Percentiles rank a stretch among this genome's conserved stretches.
These are phyloP conservation scores for Cercis canadensis DNA, from an alignment of 306 rosid species.

Conservation along the genomic window DNA sequence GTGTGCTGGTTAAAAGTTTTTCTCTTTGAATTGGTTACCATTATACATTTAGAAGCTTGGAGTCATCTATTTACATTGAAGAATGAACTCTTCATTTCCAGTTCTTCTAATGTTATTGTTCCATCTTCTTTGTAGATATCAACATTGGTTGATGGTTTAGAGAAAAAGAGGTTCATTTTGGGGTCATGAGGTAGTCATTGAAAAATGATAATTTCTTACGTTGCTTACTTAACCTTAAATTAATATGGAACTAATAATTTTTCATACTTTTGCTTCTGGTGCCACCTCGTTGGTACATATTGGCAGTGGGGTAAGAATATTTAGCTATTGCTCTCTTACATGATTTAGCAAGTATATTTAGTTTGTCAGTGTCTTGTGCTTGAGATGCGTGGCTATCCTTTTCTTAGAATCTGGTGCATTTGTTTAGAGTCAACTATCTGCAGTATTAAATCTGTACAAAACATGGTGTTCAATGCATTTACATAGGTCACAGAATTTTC, in stretches of 20 bases:
- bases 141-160: constrained; percentile 59
- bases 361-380: constrained; percentile 24
- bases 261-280: constrained; percentile 44
- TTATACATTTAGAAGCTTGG: constrained; percentile 22
- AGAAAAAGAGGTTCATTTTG: constrained; percentile 84
- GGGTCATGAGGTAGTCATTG: constrained; percentile 91
- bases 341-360: constrained; percentile 23
- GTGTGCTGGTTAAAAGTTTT: neutral
- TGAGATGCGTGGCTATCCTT: constrained; percentile 26
- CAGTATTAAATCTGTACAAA: too few species aligned
- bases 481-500: constrained; percentile 13
- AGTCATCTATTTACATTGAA: constrained; percentile 17
- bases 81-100: constrained; percentile 20
- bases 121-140: constrained; percentile 64
- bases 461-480: too few species aligned
- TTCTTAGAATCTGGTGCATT: constrained; percentile 25
- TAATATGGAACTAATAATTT: constrained; percentile 51
- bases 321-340: constrained; percentile 44
- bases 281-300: constrained; percentile 36
- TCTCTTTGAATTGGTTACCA: constrained; percentile 20
- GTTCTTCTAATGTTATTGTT: constrained; percentile 11
- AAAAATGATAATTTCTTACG: constrained; percentile 30
- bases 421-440: too few species aligned
- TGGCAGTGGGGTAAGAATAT: constrained; percentile 93
- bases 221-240: constrained; percentile 11